Conservation (phyloP, 2,329 filamentous ascomycete species). For the Hypoxylon sp. region DNA sequence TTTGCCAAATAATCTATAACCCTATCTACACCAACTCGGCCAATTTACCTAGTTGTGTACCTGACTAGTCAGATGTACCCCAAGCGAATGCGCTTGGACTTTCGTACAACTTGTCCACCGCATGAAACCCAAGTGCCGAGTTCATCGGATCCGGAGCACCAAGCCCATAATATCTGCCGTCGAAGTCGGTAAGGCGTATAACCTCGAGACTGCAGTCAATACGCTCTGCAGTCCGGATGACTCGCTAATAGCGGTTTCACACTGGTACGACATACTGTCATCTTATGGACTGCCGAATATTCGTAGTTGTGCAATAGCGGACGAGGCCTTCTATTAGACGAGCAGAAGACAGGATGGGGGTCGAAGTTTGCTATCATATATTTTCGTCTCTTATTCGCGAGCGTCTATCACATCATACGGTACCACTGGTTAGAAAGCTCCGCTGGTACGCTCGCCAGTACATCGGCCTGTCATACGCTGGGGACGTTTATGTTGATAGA, state of each 20-base stretch:
- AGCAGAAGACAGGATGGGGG: slow-evolving; percentile 37
- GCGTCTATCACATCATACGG: slow-evolving; percentile 35
- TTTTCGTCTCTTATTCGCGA: slow-evolving; percentile 28
- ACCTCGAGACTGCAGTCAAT: slow-evolving; percentile 47
- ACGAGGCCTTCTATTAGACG: slow-evolving; percentile 50
- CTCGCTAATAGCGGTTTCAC: slow-evolving; percentile 53
- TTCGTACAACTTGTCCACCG: slow-evolving; percentile 41
- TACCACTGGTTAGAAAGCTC: slow-evolving; percentile 30
- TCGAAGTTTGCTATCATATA: slow-evolving; percentile 5
- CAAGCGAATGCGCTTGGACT: slow-evolving; percentile 36
- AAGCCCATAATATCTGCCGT: slow-evolving; percentile 50
- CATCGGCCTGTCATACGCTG: slow-evolving; percentile 43
- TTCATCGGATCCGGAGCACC: slow-evolving; percentile 42
- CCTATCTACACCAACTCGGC: slow-evolving; percentile 42
- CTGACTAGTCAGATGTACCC: slow-evolving; percentile 53
- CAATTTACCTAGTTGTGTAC: slow-evolving; percentile 52
- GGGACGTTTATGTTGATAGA: slow-evolving; percentile 52
- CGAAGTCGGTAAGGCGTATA: slow-evolving; percentile 46
- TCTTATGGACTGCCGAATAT: slow-evolving; percentile 27
- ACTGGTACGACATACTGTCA: slow-evolving; percentile 48
- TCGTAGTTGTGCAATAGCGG: slow-evolving; percentile 10
- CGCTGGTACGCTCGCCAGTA: not conserved
- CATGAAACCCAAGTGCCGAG: slow-evolving; percentile 31
- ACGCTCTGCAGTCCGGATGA: slow-evolving; percentile 47
- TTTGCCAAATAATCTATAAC: slow-evolving; percentile 53